Base-by-base conservation (phyloP, 352 stramenopile species). In the Phytopythium mirpurense region DNA sequence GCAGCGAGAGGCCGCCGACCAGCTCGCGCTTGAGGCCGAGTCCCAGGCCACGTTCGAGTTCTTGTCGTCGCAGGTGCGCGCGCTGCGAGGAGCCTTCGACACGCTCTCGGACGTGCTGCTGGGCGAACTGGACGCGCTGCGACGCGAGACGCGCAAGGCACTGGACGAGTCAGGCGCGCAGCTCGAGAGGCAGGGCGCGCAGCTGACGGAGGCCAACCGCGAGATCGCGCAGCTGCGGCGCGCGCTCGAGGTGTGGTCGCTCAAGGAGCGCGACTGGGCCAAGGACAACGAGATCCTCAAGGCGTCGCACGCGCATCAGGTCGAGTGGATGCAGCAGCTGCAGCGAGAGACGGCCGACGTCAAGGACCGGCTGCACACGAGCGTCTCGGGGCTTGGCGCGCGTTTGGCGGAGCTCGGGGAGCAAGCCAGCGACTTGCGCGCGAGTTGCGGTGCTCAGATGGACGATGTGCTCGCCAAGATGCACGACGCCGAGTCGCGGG, bases 251-350 rank as follows among this genome's bases (percentile, higher is more conserved):
- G 68, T 89, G 44, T 93, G 82, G 82, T 73, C 66, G 15, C 42
- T 88, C 1, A 93, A 93, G 47, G 82, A 93, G 68, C 74, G 82
- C 23, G 79, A 93, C 56, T 93, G 82, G 79, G 79, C 79, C 18
- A 93, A 93, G 57, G 82, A 93, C 51, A 90, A 90, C 35, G 82
- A 93, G 57, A 87, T 93, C 46, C 67, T 90, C 27, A 93, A 93
- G 54, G 69, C 77, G 1, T 88, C 77, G n/a, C 82, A 93, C 54
- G 74, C 62, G 36, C 82, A 90, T 60, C 88, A 93, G 50, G 53
- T 90, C 35, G 82, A 93, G 65, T 93, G 82, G 82, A 93, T 93
- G 82, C 82, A 93, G 51, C 74, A 89, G 62, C 58, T 93, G 50
- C 82, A 93, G 51, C 78, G 82, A 8, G 82, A 93, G 38, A 74